A percentile compares a stretch with the other conserved stretches of the same genome.
phyloP scores from a whole-genome alignment of 2,329 filamentous ascomycete genomes.

The Aspergillus luchuensis region DNA sequence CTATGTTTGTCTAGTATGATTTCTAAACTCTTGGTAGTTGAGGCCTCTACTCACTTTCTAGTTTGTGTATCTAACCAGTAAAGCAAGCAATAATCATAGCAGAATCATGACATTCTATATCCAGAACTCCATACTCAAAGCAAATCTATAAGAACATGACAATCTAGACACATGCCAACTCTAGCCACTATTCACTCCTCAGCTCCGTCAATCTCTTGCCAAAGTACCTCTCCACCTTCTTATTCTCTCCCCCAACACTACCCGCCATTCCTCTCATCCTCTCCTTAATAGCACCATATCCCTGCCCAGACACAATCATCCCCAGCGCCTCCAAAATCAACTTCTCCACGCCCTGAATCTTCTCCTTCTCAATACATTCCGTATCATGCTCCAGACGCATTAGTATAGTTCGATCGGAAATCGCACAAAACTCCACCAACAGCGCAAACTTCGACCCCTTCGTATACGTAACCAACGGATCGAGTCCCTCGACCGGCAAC shows the following conservation, averaged over 20 bases:
- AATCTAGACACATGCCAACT: too few relatives aligned
- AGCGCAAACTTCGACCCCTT: conserved; percentile 12
- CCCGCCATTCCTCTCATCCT: not conserved
- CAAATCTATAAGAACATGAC: too few relatives aligned
- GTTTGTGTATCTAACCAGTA: too few relatives aligned
- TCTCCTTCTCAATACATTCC: not conserved
- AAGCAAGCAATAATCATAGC: too few relatives aligned
- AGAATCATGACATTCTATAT: too few relatives aligned
- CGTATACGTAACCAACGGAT: not conserved
- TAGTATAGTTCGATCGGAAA: not conserved
- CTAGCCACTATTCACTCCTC: not conserved
- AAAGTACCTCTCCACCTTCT: not conserved
- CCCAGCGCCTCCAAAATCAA: not conserved
- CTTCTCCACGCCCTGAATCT: not conserved
- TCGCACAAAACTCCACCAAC: conserved; percentile 4
- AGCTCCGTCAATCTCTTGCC: not conserved
- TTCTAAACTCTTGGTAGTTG: too few relatives aligned
- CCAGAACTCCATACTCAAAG: too few relatives aligned
- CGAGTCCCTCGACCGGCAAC: not conserved
- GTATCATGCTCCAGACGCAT: conserved; percentile 5
- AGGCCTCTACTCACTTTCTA: too few relatives aligned
- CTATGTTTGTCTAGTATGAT: not conserved
- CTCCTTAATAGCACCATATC: not conserved
- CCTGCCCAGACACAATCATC: not conserved
- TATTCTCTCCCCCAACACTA: not conserved